Percentiles rank a stretch among this genome's conserved stretches.
phyloP scores from a whole-genome alignment of 169 alveolate genomes.

The Babesia ovata region DNA sequence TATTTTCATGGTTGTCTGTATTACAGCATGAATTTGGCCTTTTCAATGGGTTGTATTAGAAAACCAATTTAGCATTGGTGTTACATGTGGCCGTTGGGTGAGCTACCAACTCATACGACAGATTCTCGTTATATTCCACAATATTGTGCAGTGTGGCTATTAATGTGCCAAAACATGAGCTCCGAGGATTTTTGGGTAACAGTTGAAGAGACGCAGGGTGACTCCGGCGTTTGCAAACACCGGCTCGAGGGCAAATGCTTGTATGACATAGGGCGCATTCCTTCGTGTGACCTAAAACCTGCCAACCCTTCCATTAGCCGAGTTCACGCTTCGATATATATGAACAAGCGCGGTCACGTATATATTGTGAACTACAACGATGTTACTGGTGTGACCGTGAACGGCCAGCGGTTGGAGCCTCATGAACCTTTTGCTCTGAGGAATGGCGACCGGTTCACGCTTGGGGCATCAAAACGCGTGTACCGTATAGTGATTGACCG shows the following conservation, averaged over 20 bases:
- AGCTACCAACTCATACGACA: not conserved
- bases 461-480: conserved; percentile 40
- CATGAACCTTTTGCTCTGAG: conserved; percentile 10
- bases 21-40: too few relatives aligned
- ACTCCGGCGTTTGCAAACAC: not conserved
- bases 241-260: conserved; percentile 21
- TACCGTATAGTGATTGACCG: conserved; percentile 18
- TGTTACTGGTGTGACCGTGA: conserved; percentile 19
- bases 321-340: conserved; percentile 37
- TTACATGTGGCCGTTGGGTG: not conserved
- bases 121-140: not conserved
- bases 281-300: conserved; percentile 30
- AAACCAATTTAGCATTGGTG: too few relatives aligned
- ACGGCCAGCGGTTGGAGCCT: conserved; percentile 11
- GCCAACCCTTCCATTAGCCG: conserved; percentile 48
- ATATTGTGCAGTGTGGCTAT: conserved; percentile 26
- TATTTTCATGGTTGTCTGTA: not conserved
- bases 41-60: too few relatives aligned
- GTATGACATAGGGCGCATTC: conserved; percentile 45
- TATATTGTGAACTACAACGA: conserved; percentile 32
- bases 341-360: conserved; percentile 22
- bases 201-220: not conserved
- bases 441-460: conserved; percentile 36
- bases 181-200: conserved; percentile 15
- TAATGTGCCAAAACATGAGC: conserved; percentile 33